These are phyloP conservation scores for Suillus placidus DNA, from an alignment of 768 basidiomycete species.

Conservation along the genomic window DNA sequence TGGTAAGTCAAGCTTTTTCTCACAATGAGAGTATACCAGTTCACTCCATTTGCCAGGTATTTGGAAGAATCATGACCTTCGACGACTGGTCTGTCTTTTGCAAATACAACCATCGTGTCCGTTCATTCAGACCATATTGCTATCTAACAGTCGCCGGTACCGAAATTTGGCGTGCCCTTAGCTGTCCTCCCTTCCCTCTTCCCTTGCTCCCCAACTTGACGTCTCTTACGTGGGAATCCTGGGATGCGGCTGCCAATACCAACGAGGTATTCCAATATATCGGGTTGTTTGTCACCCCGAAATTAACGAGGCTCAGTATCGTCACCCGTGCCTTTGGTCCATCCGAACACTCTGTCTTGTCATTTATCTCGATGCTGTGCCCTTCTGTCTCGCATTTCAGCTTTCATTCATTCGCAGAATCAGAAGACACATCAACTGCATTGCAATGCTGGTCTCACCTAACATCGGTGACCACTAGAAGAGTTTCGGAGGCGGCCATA, in stretches of 20 bases:
- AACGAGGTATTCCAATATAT: not conserved
- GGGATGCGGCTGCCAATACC: fast-evolving
- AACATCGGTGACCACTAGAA: not conserved
- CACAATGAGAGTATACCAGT: no score
- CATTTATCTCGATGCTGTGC: not conserved
- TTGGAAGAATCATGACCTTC: no score
- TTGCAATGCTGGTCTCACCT: not conserved
- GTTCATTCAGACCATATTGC: no score
- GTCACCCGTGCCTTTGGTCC: not conserved
- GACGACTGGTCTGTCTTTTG: no score
- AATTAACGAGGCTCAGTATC: not conserved
- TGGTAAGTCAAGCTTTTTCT: no score
- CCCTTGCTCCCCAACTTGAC: no score
- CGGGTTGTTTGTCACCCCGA: not conserved
- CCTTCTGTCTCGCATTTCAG: not conserved
- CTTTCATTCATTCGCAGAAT: not conserved
- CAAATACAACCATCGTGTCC: no score
- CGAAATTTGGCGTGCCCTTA: no score
- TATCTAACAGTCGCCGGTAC: no score
- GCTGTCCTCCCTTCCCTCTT: no score
- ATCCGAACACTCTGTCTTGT: not conserved
- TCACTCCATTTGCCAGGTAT: no score
- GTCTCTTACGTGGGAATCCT: not conserved
- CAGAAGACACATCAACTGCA: not conserved
- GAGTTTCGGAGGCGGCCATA: not conserved